Conservation (phyloP, 108 stramenopile genomes). For the Cylindrotheca fusiformis region DNA sequence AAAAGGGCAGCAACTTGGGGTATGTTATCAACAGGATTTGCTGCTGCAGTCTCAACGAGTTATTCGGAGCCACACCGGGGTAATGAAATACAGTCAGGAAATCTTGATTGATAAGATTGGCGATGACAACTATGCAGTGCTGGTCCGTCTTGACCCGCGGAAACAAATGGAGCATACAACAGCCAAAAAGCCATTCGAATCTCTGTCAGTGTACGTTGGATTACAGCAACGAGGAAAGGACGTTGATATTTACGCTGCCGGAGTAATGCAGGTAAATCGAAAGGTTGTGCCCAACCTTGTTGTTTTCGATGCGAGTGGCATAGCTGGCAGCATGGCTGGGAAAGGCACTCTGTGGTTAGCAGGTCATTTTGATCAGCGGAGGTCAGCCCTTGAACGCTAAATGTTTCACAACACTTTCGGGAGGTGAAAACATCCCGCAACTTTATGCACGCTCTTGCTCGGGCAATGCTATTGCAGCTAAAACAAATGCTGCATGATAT, state of each 20-base stretch:
- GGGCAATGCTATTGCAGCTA: too few relatives aligned
- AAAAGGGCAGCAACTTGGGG: background rate
- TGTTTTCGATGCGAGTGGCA: constrained; percentile 49
- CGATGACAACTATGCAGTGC: constrained; percentile 32
- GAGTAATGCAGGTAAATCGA: constrained; percentile 50
- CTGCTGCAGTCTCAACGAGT: constrained; percentile 46
- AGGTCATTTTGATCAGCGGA: constrained; percentile 32
- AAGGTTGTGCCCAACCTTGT: constrained; percentile 48
- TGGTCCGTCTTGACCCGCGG: constrained; percentile 28
- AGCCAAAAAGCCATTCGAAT: constrained; percentile 46
- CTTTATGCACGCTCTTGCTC: too few relatives aligned
- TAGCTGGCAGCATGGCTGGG: constrained; percentile 53
- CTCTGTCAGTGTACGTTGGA: constrained; percentile 43
- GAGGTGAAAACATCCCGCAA: too few relatives aligned
- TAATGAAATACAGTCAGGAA: constrained; percentile 49
- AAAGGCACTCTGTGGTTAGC: constrained; percentile 57
- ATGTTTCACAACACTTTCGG: too few relatives aligned
- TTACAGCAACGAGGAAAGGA: constrained; percentile 41
- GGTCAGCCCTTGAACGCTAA: too few relatives aligned
- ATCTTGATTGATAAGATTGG: constrained; percentile 52
- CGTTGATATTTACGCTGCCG: constrained; percentile 49
- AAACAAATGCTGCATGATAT: too few relatives aligned
- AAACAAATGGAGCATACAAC: constrained; percentile 9
- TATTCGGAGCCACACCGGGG: constrained; percentile 41
- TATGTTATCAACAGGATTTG: constrained; percentile 41